phyloP scores from a whole-genome alignment of 2,329 filamentous ascomycete species.

The Rachicladosporium sp. region DNA sequence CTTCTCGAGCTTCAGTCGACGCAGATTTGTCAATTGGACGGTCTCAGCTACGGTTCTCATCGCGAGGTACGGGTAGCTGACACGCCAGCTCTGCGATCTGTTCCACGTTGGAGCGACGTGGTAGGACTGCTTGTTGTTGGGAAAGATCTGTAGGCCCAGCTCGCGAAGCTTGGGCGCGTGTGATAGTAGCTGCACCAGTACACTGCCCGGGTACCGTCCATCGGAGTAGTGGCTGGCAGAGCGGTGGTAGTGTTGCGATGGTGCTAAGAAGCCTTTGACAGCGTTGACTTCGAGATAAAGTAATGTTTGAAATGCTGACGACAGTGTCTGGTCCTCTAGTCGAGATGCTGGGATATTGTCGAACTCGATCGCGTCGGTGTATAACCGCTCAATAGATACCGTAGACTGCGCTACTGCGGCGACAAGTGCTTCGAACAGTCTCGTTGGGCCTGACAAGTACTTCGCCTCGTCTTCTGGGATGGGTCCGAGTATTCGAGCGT shows the following conservation, averaged over 20 bases:
- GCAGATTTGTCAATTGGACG: constrained; percentile 11
- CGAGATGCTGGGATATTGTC: constrained; percentile 13
- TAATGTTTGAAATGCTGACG: constrained; percentile 13
- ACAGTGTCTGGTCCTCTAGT: constrained; percentile 9
- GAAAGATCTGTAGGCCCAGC: constrained; percentile 18
- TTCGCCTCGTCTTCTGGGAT: constrained; percentile 9
- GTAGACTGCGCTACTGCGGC: constrained; percentile 9
- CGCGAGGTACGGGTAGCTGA: constrained; percentile 13
- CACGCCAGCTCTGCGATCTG: constrained; percentile 12
- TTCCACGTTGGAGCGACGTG: constrained; percentile 10
- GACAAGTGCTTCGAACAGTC: constrained; percentile 17
- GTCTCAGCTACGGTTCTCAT: constrained; percentile 8
- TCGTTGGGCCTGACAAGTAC: constrained; percentile 13
- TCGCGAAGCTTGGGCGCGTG: constrained; percentile 14
- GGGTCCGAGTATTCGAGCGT: constrained; percentile 15
- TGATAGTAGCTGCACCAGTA: constrained; percentile 5
- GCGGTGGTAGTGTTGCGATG: neutral
- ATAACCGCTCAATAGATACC: constrained; percentile 15
- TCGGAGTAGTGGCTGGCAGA: neutral
- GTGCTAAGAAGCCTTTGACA: constrained; percentile 1
- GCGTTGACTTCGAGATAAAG: constrained; percentile 20
- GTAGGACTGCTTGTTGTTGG: constrained; percentile 12
- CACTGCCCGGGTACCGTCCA: neutral
- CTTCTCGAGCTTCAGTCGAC: constrained; percentile 20
- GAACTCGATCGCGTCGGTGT: constrained; percentile 22